Conservation (phyloP, 2,329 filamentous ascomycete species). For the Botryotinia calthae region DNA sequence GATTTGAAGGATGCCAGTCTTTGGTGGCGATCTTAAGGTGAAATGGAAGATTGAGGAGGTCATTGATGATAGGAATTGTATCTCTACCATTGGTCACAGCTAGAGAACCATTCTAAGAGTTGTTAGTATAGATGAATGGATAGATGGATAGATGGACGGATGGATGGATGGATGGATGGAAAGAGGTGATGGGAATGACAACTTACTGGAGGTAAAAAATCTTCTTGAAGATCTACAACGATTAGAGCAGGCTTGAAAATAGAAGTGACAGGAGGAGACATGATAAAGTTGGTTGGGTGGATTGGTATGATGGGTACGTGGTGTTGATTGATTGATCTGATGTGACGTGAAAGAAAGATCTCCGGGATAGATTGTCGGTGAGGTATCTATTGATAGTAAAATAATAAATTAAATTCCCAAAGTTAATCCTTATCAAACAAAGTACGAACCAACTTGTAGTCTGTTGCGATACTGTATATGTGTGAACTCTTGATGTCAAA, state of each 20-base stretch:
- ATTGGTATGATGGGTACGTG: background rate
- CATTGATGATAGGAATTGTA: slow-evolving; percentile 70
- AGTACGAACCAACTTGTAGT: slow-evolving; percentile 7
- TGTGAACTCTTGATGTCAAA: too few species aligned
- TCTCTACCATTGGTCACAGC: slow-evolving; percentile 72
- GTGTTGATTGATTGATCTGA: background rate
- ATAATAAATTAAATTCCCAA: background rate
- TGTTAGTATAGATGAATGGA: background rate
- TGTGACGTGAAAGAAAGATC: background rate
- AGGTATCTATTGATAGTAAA: background rate
- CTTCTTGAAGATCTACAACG: slow-evolving; percentile 87
- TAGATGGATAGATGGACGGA: background rate
- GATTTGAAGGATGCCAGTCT: slow-evolving; percentile 81
- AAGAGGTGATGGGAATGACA: background rate
- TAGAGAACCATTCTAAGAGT: slow-evolving; percentile 71
- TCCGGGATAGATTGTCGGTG: background rate
- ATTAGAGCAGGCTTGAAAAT: slow-evolving; percentile 57
- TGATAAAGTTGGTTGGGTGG: slow-evolving; percentile 14
- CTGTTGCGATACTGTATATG: background rate
- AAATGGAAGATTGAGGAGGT: slow-evolving; percentile 70
- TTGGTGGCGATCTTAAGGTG: slow-evolving; percentile 77
- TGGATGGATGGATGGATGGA: background rate
- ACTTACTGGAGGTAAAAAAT: slow-evolving; percentile 87
- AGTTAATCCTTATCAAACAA: background rate
- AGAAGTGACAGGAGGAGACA: background rate